These are phyloP conservation scores for Beauveria sp. DNA, from an alignment of 2,329 filamentous ascomycete genomes.

Conservation along the genomic window DNA sequence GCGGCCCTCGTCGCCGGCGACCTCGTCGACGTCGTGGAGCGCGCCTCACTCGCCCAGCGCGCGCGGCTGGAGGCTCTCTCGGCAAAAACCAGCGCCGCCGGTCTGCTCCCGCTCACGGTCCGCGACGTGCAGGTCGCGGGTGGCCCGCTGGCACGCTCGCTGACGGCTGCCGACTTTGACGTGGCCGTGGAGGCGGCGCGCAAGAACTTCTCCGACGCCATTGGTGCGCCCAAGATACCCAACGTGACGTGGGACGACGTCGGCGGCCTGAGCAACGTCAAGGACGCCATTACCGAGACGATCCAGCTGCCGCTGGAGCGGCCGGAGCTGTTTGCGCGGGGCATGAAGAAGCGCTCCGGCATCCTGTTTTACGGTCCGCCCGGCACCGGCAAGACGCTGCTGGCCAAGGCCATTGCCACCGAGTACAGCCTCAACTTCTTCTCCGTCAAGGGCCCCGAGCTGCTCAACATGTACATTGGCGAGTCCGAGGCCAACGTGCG, in stretches of 20 bases:
- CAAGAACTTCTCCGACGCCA: slow-evolving; percentile 96
- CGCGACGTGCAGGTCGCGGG: slow-evolving; percentile 85
- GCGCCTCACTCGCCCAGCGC: slow-evolving; percentile 70
- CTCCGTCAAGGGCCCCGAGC: slow-evolving; percentile 82
- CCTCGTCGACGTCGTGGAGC: slow-evolving; percentile 86
- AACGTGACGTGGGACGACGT: slow-evolving; percentile 97
- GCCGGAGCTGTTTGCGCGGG: slow-evolving; percentile 90
- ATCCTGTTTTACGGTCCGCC: slow-evolving; percentile 90
- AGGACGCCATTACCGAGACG: slow-evolving; percentile 94
- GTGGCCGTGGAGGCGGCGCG: slow-evolving; percentile 89
- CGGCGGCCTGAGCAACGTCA: slow-evolving; percentile 85
- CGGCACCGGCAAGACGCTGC: slow-evolving; percentile 84
- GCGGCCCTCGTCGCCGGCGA: slow-evolving; percentile 92
- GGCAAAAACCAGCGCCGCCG: slow-evolving; percentile 28
- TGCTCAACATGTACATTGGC: slow-evolving; percentile 95
- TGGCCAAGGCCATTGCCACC: slow-evolving; percentile 87
- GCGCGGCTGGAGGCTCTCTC: slow-evolving; percentile 70
- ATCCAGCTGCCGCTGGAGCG: slow-evolving; percentile 88
- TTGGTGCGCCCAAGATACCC: slow-evolving; percentile 94
- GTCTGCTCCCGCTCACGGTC: slow-evolving; percentile 47
- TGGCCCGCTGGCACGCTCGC: slow-evolving; percentile 66
- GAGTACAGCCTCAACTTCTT: slow-evolving; percentile 95
- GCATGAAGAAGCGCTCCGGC: slow-evolving; percentile 94
- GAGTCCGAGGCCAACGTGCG: slow-evolving; percentile 90
- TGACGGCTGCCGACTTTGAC: slow-evolving; percentile 81